Conservation (phyloP, 495 filamentous ascomycete species). For the Penicillium arizonense region DNA sequence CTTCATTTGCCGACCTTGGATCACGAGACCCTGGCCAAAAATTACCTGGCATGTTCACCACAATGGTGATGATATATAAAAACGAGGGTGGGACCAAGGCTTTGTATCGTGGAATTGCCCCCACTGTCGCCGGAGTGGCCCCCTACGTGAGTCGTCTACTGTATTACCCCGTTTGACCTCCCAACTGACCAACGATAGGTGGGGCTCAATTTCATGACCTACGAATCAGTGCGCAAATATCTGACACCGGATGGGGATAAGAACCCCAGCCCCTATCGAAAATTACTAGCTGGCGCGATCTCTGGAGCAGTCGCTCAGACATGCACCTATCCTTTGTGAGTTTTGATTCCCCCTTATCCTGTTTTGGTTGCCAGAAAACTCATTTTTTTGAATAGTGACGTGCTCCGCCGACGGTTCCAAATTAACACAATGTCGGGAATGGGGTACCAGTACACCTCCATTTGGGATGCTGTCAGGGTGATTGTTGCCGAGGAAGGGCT, state of each 20-base stretch:
- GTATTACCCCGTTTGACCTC: slow-evolving; percentile 18
- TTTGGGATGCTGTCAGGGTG: slow-evolving; percentile 77
- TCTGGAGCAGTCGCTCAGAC: slow-evolving; percentile 97
- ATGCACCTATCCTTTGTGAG: slow-evolving; percentile 97
- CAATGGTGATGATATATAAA: slow-evolving; percentile 80
- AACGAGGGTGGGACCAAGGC: slow-evolving; percentile 82
- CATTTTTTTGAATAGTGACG: slow-evolving; percentile 59
- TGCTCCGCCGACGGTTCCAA: slow-evolving; percentile 92
- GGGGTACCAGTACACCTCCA: slow-evolving; percentile 89
- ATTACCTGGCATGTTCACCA: slow-evolving; percentile 90
- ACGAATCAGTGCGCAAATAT: slow-evolving; percentile 81
- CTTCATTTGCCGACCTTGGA: slow-evolving; percentile 80
- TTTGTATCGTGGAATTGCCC: slow-evolving; percentile 88
- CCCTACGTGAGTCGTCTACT: slow-evolving; percentile 69
- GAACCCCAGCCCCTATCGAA: slow-evolving; percentile 76
- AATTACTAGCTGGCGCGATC: slow-evolving; percentile 83
- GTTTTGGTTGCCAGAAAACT: neutral
- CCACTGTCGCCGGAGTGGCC: slow-evolving; percentile 92
- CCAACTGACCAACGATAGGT: slow-evolving; percentile 52
- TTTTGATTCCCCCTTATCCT: slow-evolving; percentile 3
- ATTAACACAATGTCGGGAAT: slow-evolving; percentile 99
- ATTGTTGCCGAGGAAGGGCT: slow-evolving; percentile 80
- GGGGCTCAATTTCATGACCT: slow-evolving; percentile 97
- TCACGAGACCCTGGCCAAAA: slow-evolving; percentile 44
- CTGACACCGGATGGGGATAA: slow-evolving; percentile 85